Percentiles rank a stretch among this genome's conserved stretches.
Conservation (phyloP, 108 stramenopile species). For the Skeletonema potamos region DNA sequence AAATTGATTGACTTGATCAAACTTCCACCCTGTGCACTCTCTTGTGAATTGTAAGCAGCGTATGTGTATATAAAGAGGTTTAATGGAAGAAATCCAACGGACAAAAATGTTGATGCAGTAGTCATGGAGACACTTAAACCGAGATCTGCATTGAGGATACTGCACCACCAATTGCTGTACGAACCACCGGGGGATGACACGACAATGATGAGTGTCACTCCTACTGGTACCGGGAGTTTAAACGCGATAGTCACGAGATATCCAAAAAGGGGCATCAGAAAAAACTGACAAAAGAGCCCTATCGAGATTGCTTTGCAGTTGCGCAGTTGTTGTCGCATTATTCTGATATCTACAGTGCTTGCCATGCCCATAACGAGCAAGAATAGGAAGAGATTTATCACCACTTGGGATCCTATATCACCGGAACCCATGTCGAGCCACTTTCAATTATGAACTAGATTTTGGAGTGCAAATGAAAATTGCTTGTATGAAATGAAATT, state of each 20-base stretch:
- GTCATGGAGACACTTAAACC: slow-evolving; percentile 52
- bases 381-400: slow-evolving; percentile 29
- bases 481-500: too few relatives aligned
- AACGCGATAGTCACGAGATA: slow-evolving; percentile 62
- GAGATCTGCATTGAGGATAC: slow-evolving; percentile 42
- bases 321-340: slow-evolving; percentile 18
- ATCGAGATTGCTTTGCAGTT: slow-evolving; percentile 18
- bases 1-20: slow-evolving; percentile 29
- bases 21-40: background rate
- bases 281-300: slow-evolving; percentile 48
- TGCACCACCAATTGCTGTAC: slow-evolving; percentile 76
- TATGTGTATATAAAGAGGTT: slow-evolving; percentile 40
- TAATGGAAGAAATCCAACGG: slow-evolving; percentile 40
- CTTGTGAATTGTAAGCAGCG: slow-evolving; percentile 19
- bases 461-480: too few relatives aligned
- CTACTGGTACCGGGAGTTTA: slow-evolving; percentile 48
- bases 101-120: slow-evolving; percentile 32
- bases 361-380: slow-evolving; percentile 49
- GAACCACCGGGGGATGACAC: slow-evolving; percentile 77
- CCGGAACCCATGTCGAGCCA: slow-evolving; percentile 4
- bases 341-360: slow-evolving; percentile 28
- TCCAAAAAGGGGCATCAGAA: slow-evolving; percentile 79
- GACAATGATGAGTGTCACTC: slow-evolving; percentile 74
- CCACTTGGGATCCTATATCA: slow-evolving; percentile 7
- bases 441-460: too few relatives aligned